Conservation (phyloP, 768 basidiomycete genomes). For the Sistotremastrum suecicum region DNA sequence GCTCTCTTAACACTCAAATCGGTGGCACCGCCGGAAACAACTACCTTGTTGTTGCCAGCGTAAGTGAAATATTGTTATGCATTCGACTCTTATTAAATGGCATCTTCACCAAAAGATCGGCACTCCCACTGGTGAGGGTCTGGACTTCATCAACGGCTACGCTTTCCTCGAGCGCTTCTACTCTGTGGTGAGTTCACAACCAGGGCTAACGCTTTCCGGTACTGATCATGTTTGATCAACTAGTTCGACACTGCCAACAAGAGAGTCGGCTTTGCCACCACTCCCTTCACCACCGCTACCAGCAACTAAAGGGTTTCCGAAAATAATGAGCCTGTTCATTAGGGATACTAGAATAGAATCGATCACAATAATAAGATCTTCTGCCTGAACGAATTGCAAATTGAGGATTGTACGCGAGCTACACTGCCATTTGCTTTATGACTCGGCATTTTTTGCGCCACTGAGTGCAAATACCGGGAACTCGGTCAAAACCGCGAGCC, state of each 20-base stretch:
- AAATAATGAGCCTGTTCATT: not conserved
- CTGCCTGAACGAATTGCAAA: too few relatives aligned
- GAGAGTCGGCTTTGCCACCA: slow-evolving; percentile 41
- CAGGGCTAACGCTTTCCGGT: not conserved
- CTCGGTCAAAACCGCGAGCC: too few relatives aligned
- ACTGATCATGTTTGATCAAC: slow-evolving; percentile 5
- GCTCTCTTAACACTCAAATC: slow-evolving; percentile 19
- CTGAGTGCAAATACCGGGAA: too few relatives aligned
- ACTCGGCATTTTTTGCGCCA: too few relatives aligned
- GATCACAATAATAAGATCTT: too few relatives aligned
- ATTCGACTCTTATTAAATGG: not conserved
- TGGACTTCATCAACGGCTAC: slow-evolving; percentile 44
- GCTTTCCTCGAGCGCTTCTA: slow-evolving; percentile 43
- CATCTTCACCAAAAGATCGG: slow-evolving; percentile 18
- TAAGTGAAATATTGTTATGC: not conserved
- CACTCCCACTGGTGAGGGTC: slow-evolving; percentile 24
- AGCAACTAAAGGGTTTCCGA: slow-evolving; percentile 12
- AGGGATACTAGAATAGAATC: too few relatives aligned
- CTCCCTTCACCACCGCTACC: slow-evolving; percentile 16
- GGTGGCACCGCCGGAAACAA: slow-evolving; percentile 19
- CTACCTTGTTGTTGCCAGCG: slow-evolving; percentile 19
- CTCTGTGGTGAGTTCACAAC: not conserved
- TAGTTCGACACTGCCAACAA: slow-evolving; percentile 47
- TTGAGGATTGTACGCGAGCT: too few relatives aligned
- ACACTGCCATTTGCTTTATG: too few relatives aligned